These are phyloP conservation scores for Physcomitrellopsis africana DNA, from an alignment of 225 moss, liverwort and hornwort genomes.

Conservation along the genomic window DNA sequence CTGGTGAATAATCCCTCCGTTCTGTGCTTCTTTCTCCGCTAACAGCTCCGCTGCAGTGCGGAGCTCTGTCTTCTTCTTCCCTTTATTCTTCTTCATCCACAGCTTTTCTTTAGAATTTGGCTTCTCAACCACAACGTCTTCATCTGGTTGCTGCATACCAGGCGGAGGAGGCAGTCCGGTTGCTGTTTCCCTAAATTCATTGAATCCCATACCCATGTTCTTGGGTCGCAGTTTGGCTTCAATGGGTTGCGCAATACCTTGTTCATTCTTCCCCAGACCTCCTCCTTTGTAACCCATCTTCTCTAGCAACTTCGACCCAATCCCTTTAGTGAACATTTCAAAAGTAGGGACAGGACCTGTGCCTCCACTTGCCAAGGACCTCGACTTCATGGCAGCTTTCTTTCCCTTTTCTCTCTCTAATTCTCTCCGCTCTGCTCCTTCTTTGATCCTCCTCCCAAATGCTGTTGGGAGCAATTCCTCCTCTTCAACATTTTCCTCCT, in stretches of 20 bases:
- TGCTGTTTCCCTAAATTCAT: slow-evolving; percentile 77
- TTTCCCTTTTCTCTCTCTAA: slow-evolving; percentile 80
- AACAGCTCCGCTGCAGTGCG: slow-evolving; percentile 78
- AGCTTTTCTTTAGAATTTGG: slow-evolving; percentile 79
- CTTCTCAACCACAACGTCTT: slow-evolving; percentile 57
- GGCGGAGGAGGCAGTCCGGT: slow-evolving; percentile 74
- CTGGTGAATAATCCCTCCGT: slow-evolving; percentile 69
- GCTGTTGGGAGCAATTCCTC: slow-evolving; percentile 83
- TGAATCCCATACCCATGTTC: slow-evolving; percentile 99
- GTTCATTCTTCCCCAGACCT: slow-evolving; percentile 88
- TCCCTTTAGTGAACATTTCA: slow-evolving; percentile 80
- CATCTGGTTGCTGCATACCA: slow-evolving; percentile 56
- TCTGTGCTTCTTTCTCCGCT: slow-evolving; percentile 72
- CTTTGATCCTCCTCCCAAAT: slow-evolving; percentile 88
- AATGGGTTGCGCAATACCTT: slow-evolving; percentile 87
- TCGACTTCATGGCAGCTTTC: slow-evolving; percentile 60
- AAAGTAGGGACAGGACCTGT: slow-evolving; percentile 55
- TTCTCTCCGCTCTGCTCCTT: slow-evolving; percentile 83
- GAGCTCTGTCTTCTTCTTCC: slow-evolving; percentile 63
- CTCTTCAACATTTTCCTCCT: slow-evolving; percentile 57
- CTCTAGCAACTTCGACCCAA: slow-evolving; percentile 84
- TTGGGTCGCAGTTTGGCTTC: slow-evolving; percentile 83
- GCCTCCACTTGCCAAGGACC: slow-evolving; percentile 40
- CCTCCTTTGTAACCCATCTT: slow-evolving; percentile 99
- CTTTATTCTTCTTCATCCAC: slow-evolving; percentile 75